Conservation (phyloP, 2,329 filamentous ascomycete species). For the Fusarium keratoplasticum region DNA sequence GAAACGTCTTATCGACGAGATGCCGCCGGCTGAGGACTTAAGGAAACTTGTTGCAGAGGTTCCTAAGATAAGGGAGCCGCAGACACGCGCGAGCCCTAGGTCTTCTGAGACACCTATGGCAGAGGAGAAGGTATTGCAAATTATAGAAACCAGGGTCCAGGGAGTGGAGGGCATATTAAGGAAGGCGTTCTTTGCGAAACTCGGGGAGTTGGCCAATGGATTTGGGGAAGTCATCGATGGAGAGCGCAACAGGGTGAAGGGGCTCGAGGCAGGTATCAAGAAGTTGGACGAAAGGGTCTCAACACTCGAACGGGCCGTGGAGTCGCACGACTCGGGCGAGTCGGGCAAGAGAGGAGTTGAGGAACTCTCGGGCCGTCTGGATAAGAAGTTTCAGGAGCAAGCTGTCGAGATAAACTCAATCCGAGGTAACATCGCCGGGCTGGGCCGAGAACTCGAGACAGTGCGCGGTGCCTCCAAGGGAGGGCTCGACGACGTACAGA, state of each 20-base stretch:
- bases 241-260: constrained; percentile 25
- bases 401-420: constrained; percentile 8
- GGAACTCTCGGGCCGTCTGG: not conserved
- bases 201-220: constrained; percentile 11
- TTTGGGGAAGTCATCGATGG: constrained; percentile 37
- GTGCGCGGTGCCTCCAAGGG: constrained; percentile 39
- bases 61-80: constrained; percentile 9
- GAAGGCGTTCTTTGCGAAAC: not conserved
- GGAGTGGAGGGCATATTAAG: constrained; percentile 17
- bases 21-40: constrained; percentile 12
- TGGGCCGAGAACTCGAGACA: constrained; percentile 10
- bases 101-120: constrained; percentile 7
- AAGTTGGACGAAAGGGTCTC: constrained; percentile 4
- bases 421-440: not conserved
- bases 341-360: not conserved
- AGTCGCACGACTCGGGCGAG: not conserved
- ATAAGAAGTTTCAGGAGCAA: not conserved
- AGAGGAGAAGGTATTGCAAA: constrained; percentile 19
- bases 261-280: constrained; percentile 19
- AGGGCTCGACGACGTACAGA: constrained; percentile 48
- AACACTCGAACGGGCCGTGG: not conserved
- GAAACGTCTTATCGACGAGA: constrained; percentile 10
- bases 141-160: constrained; percentile 12
- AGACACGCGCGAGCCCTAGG: not conserved
- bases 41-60: constrained; percentile 8